phyloP scores from a whole-genome alignment of 305 asterid species.

The Fraxinus greggii region DNA sequence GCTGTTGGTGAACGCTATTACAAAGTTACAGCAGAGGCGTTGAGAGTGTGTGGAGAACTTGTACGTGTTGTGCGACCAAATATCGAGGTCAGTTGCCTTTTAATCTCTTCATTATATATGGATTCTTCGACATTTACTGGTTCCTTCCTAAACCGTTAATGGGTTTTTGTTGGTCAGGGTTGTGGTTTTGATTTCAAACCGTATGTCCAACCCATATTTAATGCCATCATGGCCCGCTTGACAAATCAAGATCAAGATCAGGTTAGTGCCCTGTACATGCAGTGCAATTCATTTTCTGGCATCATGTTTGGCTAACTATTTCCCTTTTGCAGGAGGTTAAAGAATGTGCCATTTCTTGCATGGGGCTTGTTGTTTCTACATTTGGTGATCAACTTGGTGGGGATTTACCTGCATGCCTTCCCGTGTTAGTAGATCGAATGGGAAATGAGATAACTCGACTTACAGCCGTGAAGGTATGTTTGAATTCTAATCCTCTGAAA shows the following conservation, averaged over 20 bases:
- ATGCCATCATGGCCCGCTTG: conserved; percentile 91
- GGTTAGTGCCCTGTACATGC: conserved; percentile 42
- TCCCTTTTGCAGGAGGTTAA: conserved; percentile 86
- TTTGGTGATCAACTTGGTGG: conserved; percentile 88
- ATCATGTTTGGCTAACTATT: conserved; percentile 27
- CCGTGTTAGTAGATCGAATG: conserved; percentile 98
- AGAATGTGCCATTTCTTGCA: conserved; percentile 98
- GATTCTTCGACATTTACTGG: conserved; percentile 11
- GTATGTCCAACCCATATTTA: conserved; percentile 81
- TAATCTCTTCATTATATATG: conserved; percentile 19
- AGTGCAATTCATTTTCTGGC: conserved; percentile 19
- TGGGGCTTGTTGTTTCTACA: conserved; percentile 94
- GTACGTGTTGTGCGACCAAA: conserved; percentile 90
- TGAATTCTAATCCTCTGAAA: conserved; percentile 3
- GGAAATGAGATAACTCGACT: conserved; percentile 98
- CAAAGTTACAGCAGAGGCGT: conserved; percentile 97
- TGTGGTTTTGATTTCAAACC: conserved; percentile 81
- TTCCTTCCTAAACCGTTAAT: conserved; percentile 24
- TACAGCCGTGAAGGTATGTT: conserved; percentile 94
- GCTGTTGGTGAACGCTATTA: conserved; percentile 96
- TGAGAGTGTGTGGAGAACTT: conserved; percentile 97
- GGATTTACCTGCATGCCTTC: conserved; percentile 87
- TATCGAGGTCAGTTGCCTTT: conserved; percentile 51
- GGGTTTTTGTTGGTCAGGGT: conserved; percentile 45
- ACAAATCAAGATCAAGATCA: conserved; percentile 99